phyloP scores from a whole-genome alignment of 495 filamentous ascomycete genomes.

The Neurospora sp. region DNA sequence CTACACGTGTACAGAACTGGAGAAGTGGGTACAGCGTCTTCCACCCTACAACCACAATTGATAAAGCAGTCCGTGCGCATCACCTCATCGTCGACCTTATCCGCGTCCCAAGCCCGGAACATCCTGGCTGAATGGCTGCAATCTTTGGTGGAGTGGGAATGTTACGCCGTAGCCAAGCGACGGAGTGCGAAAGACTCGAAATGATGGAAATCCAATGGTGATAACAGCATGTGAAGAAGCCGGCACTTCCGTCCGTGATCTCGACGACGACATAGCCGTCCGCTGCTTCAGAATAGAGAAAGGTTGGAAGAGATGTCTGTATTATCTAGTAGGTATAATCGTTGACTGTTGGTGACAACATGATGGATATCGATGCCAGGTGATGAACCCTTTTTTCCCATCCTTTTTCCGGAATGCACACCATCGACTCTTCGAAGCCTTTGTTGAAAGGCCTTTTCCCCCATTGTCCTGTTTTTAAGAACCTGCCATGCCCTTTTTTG shows the following conservation, averaged over 20 bases:
- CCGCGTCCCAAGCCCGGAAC: background rate
- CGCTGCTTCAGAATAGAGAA: background rate
- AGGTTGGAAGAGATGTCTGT: background rate
- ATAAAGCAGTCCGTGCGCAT: background rate
- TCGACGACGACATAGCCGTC: no score
- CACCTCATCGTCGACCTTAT: background rate
- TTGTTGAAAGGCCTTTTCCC: background rate
- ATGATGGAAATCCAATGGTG: background rate
- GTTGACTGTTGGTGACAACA: background rate
- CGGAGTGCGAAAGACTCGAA: background rate
- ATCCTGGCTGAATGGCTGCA: background rate
- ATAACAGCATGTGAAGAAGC: background rate
- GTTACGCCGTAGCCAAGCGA: background rate
- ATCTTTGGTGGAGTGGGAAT: background rate
- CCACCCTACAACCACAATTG: background rate
- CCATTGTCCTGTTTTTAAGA: background rate
- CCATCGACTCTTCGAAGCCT: background rate
- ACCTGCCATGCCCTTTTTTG: background rate
- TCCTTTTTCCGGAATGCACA: background rate
- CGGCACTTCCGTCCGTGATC: background rate
- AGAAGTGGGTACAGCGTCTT: background rate
- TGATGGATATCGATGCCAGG: background rate
- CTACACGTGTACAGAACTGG: background rate
- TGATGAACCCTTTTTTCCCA: background rate
- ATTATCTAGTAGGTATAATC: background rate